Percentiles rank a stretch among this genome's conserved stretches.
phyloP scores from a whole-genome alignment of 306 rosid genomes.

The Biancaea sappan region DNA sequence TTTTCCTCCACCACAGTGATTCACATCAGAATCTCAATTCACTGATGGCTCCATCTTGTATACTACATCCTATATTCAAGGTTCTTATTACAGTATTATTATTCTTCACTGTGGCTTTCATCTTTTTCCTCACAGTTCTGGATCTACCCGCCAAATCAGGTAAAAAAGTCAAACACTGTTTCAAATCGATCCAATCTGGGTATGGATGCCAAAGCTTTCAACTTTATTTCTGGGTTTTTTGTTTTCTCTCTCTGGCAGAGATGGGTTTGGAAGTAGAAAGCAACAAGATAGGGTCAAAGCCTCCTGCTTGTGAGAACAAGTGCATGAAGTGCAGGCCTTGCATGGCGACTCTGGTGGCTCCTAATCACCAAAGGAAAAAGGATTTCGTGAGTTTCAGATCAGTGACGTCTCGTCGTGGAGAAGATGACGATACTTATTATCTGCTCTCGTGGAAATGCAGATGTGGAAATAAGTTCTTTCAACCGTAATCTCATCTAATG shows the following conservation, averaged over 20 bases:
- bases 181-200: not conserved
- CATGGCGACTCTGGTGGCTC: slow-evolving; percentile 68
- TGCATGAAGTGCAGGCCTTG: slow-evolving; percentile 87
- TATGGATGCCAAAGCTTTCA: not conserved
- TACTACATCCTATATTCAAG: slow-evolving; percentile 34
- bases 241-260: too few relatives aligned
- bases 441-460: slow-evolving; percentile 88
- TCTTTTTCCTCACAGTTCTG: slow-evolving; percentile 43
- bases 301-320: slow-evolving; percentile 71
- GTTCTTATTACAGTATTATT: not conserved
- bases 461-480: slow-evolving; percentile 76
- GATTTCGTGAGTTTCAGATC: slow-evolving; percentile 4
- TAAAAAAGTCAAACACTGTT: slow-evolving; percentile 6
- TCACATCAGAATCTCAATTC: slow-evolving; percentile 36
- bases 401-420: slow-evolving; percentile 39
- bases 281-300: slow-evolving; percentile 74
- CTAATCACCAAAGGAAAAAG: slow-evolving; percentile 45
- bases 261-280: too few relatives aligned
- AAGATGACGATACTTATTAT: slow-evolving; percentile 65
- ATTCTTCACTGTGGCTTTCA: slow-evolving; percentile 50
- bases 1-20: slow-evolving; percentile 42
- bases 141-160: slow-evolving; percentile 54
- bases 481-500: too few relatives aligned
- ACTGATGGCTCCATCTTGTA: slow-evolving; percentile 49
- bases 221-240: not conserved